Evolutionary conservation across 1,139 yeast genomes (phyloP).

Genomic region (Yamadazyma friedrichii): DNA sequence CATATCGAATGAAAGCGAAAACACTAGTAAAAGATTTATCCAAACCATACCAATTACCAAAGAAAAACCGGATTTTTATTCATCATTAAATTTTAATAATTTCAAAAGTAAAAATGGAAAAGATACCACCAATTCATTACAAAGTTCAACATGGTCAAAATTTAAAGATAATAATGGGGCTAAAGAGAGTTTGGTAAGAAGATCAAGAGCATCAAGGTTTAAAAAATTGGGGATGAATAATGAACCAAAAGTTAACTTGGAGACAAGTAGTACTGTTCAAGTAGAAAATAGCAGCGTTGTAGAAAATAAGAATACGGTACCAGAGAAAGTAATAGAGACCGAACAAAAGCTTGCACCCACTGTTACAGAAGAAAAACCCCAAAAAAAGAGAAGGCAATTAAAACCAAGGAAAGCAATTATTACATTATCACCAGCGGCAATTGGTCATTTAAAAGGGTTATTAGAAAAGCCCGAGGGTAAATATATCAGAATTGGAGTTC

Average conservation of each 20-base stretch:
- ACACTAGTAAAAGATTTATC: constrained; percentile 38
- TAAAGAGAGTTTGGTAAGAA: constrained; percentile 20
- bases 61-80: constrained; percentile 23
- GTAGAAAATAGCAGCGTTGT: neutral
- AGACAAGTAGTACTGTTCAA: constrained; percentile 3
- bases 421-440: constrained; percentile 71
- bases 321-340: constrained; percentile 2
- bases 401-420: constrained; percentile 87
- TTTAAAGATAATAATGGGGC: constrained; percentile 18
- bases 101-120: constrained; percentile 13
- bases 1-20: constrained; percentile 26
- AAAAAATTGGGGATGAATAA: constrained; percentile 17
- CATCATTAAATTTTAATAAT: constrained; percentile 24
- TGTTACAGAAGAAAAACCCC: constrained; percentile 12
- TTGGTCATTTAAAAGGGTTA: constrained; percentile 64
- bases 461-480: constrained; percentile 83
- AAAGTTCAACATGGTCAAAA: constrained; percentile 23
- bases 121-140: constrained; percentile 15
- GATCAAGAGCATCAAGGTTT: constrained; percentile 40
- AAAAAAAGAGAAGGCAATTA: constrained; percentile 61
- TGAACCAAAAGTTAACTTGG: constrained; percentile 9
- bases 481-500: constrained; percentile 88
- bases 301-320: neutral
- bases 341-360: neutral
- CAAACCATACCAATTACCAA: constrained; percentile 38